These are phyloP conservation scores for Plantago elongata DNA, from an alignment of 257 asterid species.

Conservation along the genomic window DNA sequence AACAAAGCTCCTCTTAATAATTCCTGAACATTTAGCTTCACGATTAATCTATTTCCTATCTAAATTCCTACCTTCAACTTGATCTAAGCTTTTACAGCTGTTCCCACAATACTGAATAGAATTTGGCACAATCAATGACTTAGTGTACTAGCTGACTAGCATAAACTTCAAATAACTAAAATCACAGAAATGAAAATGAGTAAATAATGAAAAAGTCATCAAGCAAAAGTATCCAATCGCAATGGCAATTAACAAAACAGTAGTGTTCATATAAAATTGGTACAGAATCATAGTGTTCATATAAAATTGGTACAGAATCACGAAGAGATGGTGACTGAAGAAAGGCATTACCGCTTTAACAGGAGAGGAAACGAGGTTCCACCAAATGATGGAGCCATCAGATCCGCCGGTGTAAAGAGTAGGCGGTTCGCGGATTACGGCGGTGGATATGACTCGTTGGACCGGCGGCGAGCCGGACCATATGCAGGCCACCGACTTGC, in stretches of 20 bases:
- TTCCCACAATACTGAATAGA: too few species aligned
- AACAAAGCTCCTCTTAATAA: too few species aligned
- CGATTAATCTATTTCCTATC: too few species aligned
- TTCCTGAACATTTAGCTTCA: too few species aligned
- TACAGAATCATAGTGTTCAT: too few species aligned
- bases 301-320: neutral
- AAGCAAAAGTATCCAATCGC: slow-evolving; percentile 5
- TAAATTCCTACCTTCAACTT: too few species aligned
- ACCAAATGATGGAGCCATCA: slow-evolving; percentile 99
- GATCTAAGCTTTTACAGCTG: too few species aligned
- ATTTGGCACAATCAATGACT: too few species aligned
- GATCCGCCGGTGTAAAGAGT: slow-evolving; percentile 96
- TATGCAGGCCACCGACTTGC: slow-evolving; percentile 88
- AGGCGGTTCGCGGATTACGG: slow-evolving; percentile 61
- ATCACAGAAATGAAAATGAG: neutral
- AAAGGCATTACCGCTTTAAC: slow-evolving; percentile 29
- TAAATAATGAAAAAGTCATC: neutral
- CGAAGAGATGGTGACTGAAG: neutral
- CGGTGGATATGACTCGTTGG: slow-evolving; percentile 80
- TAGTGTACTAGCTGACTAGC: too few species aligned
- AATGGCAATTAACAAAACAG: too few species aligned
- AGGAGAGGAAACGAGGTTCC: slow-evolving; percentile 56
- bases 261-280: too few species aligned
- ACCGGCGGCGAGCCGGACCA: slow-evolving; percentile 90
- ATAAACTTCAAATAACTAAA: too few species aligned